Evolutionary conservation across 192 early-diverging fungal genomes (phyloP).

Genomic region (Coemansia sp.): DNA sequence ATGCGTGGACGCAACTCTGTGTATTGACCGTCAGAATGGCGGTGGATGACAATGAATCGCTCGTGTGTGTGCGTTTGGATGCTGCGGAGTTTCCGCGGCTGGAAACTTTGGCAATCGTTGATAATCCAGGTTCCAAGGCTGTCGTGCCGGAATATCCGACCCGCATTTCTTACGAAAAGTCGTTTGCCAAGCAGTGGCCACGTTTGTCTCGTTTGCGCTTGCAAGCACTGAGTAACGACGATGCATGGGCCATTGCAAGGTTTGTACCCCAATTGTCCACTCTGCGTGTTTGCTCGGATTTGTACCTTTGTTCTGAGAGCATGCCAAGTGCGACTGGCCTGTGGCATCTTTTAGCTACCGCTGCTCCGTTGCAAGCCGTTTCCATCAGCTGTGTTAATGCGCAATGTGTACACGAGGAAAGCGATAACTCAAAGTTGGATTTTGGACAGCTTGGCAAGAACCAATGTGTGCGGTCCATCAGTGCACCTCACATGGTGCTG

Average conservation of each 20-base stretch:
- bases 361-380: conserved; percentile 8
- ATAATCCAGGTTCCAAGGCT: conserved; percentile 3
- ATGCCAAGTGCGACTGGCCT: conserved; percentile 13
- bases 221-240: conserved; percentile 13
- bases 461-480: conserved; percentile 16
- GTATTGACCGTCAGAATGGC: conserved; percentile 8
- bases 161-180: conserved; percentile 20
- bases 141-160: conserved; percentile 12
- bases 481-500: conserved; percentile 13
- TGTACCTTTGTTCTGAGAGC: neutral
- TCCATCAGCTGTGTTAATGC: conserved; percentile 6
- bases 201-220: conserved; percentile 12
- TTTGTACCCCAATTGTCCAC: neutral
- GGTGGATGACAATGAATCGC: neutral
- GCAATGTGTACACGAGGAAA: neutral
- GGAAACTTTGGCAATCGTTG: conserved; percentile 10
- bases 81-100: conserved; percentile 38
- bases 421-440: neutral
- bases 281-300: conserved; percentile 4
- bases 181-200: conserved; percentile 36
- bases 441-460: conserved; percentile 14
- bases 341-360: conserved; percentile 23
- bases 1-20: conserved; percentile 1
- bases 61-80: conserved; percentile 12
- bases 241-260: conserved; percentile 17